Evolutionary conservation across 1,284 basidiomycete genomes (phyloP).

Genomic region (Erythrobasidium hasegawianum): DNA sequence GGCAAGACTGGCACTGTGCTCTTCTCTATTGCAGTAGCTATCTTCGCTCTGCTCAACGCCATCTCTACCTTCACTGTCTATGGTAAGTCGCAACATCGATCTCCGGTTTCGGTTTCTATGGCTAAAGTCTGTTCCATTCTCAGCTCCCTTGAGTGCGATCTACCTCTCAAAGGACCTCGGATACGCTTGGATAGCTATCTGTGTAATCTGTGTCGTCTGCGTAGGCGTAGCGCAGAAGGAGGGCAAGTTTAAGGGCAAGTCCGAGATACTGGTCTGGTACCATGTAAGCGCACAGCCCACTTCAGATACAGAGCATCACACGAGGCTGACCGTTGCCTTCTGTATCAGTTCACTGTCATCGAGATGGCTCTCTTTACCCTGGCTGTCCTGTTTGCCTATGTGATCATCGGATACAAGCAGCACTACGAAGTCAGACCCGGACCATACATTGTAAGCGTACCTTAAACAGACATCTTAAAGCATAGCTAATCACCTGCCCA

Average conservation of each 20-base stretch:
- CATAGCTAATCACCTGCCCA: neutral
- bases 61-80: constrained; percentile 23
- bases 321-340: neutral
- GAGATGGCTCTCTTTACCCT: constrained; percentile 13
- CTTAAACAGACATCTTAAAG: neutral
- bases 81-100: constrained; percentile 5
- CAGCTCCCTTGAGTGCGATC: constrained; percentile 10
- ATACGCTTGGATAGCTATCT: constrained; percentile 8
- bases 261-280: constrained; percentile 18
- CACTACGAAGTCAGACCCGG: neutral
- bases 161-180: constrained; percentile 20
- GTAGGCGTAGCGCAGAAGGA: neutral
- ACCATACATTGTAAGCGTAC: constrained; percentile 10
- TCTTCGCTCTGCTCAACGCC: constrained; percentile 18
- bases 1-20: constrained; percentile 23
- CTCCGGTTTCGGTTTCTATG: no score
- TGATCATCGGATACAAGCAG: constrained; percentile 14
- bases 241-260: neutral
- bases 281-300: constrained; percentile 5
- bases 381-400: constrained; percentile 12
- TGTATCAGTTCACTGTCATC: constrained; percentile 11
- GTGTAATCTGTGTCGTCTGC: constrained; percentile 5
- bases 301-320: no score
- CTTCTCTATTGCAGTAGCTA: constrained; percentile 14
- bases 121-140: neutral